These are phyloP conservation scores for Adansonia gregorii DNA, from an alignment of 441 rosid species.

Conservation along the genomic window DNA sequence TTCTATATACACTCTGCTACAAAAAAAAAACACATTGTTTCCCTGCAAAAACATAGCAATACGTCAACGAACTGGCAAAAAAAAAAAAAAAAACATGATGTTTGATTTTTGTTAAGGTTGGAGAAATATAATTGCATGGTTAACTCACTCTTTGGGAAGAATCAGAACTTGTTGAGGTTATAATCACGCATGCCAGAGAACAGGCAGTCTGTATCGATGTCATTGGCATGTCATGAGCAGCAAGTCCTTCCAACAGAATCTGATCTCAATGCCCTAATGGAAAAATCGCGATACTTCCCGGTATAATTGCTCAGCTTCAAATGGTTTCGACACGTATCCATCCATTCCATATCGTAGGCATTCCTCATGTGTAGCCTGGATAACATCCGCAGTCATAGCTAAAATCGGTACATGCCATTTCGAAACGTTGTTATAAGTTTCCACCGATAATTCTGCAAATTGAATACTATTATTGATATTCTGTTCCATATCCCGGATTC, in stretches of 20 bases:
- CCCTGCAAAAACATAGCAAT: conserved; percentile 35
- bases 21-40: conserved; percentile 24
- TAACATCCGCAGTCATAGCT: conserved; percentile 96
- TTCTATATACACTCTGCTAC: conserved; percentile 40
- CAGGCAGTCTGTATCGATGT: background rate
- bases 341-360: conserved; percentile 73
- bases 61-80: conserved; percentile 12
- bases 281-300: conserved; percentile 72
- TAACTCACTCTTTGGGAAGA: conserved; percentile 47
- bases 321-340: conserved; percentile 91
- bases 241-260: conserved; percentile 30
- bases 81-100: background rate
- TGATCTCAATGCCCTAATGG: conserved; percentile 30
- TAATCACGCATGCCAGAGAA: conserved; percentile 14
- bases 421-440: conserved; percentile 36
- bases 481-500: conserved; percentile 62
- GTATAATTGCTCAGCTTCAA: conserved; percentile 81
- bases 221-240: conserved; percentile 22
- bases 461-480: conserved; percentile 39
- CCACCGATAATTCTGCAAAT: conserved; percentile 38
- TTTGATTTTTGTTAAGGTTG: background rate
- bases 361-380: conserved; percentile 79
- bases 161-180: conserved; percentile 24
- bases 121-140: background rate
- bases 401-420: conserved; percentile 71